Conservation (phyloP, 768 basidiomycete genomes). For the Leucocoprinus sp. region DNA sequence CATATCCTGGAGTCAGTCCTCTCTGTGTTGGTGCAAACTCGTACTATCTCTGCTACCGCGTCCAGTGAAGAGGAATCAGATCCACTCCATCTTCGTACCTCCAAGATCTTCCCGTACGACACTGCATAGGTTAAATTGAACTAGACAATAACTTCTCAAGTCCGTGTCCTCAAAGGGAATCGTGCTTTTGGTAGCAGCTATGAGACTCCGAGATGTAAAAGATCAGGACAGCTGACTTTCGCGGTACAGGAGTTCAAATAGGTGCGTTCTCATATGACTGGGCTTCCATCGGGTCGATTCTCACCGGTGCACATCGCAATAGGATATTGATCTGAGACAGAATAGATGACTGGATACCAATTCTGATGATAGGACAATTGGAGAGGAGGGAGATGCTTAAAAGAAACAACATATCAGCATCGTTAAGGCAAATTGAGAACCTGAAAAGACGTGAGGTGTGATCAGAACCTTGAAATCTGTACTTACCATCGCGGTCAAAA, state of each 20-base stretch:
- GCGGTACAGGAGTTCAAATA: slow-evolving; percentile 73
- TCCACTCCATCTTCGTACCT: slow-evolving; percentile 27
- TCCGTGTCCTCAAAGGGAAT: slow-evolving; percentile 61
- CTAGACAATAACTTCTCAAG: slow-evolving; percentile 21
- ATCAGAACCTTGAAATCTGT: background rate
- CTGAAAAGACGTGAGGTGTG: slow-evolving; percentile 24
- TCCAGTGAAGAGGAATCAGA: slow-evolving; percentile 20
- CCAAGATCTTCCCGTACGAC: slow-evolving; percentile 57
- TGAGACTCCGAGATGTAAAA: background rate
- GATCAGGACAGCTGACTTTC: slow-evolving; percentile 43
- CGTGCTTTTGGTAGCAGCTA: slow-evolving; percentile 39
- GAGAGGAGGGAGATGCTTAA: slow-evolving; percentile 12
- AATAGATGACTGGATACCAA: slow-evolving; percentile 64
- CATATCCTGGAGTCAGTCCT: background rate
- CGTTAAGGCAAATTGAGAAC: slow-evolving; percentile 54
- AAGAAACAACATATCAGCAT: slow-evolving; percentile 44
- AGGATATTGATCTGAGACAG: slow-evolving; percentile 58
- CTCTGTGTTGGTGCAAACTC: too few relatives aligned
- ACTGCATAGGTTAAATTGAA: slow-evolving; percentile 23
- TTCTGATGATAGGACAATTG: slow-evolving; percentile 32
- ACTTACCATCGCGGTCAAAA: slow-evolving; percentile 61
- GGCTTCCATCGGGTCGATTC: slow-evolving; percentile 47
- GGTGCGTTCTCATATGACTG: slow-evolving; percentile 36
- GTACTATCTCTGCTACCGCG: slow-evolving; percentile 16
- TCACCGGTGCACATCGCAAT: slow-evolving; percentile 59